Evolutionary conservation across 169 alveolate genomes (phyloP), one percentile per base, ranked within the genome.

Genomic region (Plasmodium sp.): DNA sequence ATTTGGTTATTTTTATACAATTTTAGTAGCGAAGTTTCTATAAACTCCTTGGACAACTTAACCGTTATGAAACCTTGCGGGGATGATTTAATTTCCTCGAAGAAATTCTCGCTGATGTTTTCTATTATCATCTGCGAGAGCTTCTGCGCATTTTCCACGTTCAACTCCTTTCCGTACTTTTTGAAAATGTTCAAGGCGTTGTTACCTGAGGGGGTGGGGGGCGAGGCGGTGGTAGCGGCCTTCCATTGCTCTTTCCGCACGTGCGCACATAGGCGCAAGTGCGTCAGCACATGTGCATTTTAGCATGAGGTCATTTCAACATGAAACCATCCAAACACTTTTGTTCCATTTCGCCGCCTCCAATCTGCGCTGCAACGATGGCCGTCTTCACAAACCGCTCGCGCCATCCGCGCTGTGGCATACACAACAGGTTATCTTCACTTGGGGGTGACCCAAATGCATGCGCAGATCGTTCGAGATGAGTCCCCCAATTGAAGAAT

Each of bases 1-100:
- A 93, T 96, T 82, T 93, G 92, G 51, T 91, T 81, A 39, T 94
- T 74, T 22, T 88, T 39, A 95, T 91, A 58, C 96, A 97, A 94
- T 93, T 74, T 90, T 62, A 73, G 56, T 41, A 93, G 79, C 5
- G 93, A 92, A 34, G 54, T 79, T 45, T 92, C 84, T 33, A 95
- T 85, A 56, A 80, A 92, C 5, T 88, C 90, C 27, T 83, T 92
- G 22, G 97, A 93, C 41, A 93, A 43, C 62, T 95, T 93, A n/a
- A 93, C 95, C 36, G 96, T 93, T 62, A 95, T 83, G 51, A 93
- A 96, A 80, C 98, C 98, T 74, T 96, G 98, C 3, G 98, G 98
- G 34, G 98, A 96, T 31, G 97, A 97, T 74, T 95, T 96, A 79
- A 97, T 95, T 22, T 97, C 93, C n/a, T 97, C 95, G 82, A 96